Evolutionary conservation across 2,329 filamentous ascomycete species (phyloP).

Genomic region (Apiospora malaysiana): DNA sequence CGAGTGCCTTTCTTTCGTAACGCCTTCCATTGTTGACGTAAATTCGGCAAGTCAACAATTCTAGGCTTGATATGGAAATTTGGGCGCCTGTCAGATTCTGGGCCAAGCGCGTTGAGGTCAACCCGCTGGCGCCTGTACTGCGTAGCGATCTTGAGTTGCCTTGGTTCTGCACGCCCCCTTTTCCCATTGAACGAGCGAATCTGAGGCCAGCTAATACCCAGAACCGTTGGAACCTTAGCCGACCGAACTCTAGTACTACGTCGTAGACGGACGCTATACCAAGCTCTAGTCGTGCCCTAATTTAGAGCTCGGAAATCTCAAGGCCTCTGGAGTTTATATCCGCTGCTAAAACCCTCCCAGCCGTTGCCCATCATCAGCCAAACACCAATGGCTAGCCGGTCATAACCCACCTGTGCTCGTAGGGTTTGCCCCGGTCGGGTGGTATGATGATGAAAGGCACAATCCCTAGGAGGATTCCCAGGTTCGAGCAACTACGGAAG

Average conservation of each 20-base stretch:
- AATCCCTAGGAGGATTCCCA: not conserved
- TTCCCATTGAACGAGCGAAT: not conserved
- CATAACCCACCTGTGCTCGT: not conserved
- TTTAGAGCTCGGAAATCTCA: not conserved
- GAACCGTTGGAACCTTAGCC: conserved; percentile 2
- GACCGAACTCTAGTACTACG: too few relatives aligned
- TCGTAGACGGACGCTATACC: not conserved
- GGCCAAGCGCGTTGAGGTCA: not conserved
- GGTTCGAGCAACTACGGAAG: not conserved
- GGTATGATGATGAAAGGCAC: not conserved
- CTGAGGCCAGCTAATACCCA: not conserved
- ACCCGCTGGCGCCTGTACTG: not conserved
- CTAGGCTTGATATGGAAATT: not conserved
- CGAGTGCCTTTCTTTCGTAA: not conserved
- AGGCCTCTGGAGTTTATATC: not conserved
- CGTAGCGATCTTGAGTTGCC: too few relatives aligned
- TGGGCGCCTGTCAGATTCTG: not conserved
- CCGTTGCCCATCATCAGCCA: not conserved
- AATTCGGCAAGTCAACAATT: not conserved
- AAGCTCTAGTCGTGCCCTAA: not conserved
- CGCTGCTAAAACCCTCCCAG: not conserved
- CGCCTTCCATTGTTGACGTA: not conserved
- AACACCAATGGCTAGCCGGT: not conserved
- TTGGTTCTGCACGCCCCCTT: not conserved
- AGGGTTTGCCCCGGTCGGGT: not conserved